Conservation (phyloP, 805 yeast genomes). For the Candida dendrica region DNA sequence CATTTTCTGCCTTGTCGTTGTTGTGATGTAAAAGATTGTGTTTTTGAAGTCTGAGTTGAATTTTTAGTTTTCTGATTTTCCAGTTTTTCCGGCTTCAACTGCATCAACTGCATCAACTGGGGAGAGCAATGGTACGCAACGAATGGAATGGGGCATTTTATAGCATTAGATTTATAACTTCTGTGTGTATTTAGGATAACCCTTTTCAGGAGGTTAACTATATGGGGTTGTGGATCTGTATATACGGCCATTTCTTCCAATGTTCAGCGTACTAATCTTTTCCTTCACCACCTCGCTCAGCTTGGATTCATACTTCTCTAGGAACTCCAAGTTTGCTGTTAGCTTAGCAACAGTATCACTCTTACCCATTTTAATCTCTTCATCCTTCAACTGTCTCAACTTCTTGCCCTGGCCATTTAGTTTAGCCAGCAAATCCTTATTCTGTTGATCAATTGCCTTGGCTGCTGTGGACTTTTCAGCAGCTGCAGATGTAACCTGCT, state of each 20-base stretch:
- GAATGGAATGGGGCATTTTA: too few relatives aligned
- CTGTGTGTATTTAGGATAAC: too few relatives aligned
- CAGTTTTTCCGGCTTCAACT: too few relatives aligned
- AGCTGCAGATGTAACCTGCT: slow-evolving; percentile 37
- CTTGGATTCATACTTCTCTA: slow-evolving; percentile 10
- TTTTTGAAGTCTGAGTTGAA: too few relatives aligned
- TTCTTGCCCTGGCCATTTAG: slow-evolving; percentile 28
- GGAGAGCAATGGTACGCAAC: too few relatives aligned
- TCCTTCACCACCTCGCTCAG: slow-evolving; percentile 15
- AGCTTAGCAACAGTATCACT: slow-evolving; percentile 4
- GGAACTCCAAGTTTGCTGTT: slow-evolving; percentile 9
- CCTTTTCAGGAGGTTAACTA: too few relatives aligned
- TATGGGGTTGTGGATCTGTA: slow-evolving; percentile 23
- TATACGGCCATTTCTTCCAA: slow-evolving; percentile 22
- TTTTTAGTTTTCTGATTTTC: too few relatives aligned
- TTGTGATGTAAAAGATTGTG: too few relatives aligned
- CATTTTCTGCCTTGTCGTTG: too few relatives aligned
- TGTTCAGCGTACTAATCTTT: slow-evolving; percentile 11
- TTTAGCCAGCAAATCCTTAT: slow-evolving; percentile 21
- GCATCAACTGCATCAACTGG: too few relatives aligned
- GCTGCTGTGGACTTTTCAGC: slow-evolving; percentile 32
- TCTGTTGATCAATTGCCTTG: slow-evolving; percentile 16
- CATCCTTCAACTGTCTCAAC: slow-evolving; percentile 14
- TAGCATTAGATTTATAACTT: too few relatives aligned
- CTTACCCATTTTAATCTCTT: slow-evolving; percentile 4